These are phyloP conservation scores for Tagetes erecta DNA, from an alignment of 129 eudicot genomes.

Conservation along the genomic window DNA sequence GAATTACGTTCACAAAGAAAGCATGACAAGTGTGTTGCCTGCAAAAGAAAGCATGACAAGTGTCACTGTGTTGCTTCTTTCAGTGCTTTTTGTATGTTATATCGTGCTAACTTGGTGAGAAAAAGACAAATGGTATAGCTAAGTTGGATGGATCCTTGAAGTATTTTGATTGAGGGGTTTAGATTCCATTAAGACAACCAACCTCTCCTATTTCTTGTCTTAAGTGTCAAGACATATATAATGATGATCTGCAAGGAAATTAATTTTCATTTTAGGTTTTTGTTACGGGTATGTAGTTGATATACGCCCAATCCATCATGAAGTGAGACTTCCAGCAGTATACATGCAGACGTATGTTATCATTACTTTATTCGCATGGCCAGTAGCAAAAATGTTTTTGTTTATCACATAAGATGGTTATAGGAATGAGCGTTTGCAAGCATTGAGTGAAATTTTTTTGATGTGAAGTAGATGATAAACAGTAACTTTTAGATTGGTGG, in stretches of 20 bases:
- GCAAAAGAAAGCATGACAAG: background rate
- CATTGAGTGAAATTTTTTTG: background rate
- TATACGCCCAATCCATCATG: background rate
- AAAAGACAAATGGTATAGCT: background rate
- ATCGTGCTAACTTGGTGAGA: background rate
- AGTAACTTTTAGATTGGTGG: background rate
- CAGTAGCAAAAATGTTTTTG: background rate
- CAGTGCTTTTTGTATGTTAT: background rate
- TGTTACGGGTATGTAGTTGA: constrained; percentile 2
- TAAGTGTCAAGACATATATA: background rate
- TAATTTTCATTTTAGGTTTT: background rate
- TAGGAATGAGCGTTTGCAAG: background rate
- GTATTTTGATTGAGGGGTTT: constrained; percentile 9
- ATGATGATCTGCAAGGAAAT: background rate
- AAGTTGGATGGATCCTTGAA: background rate
- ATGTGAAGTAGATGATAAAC: background rate
- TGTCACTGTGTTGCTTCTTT: constrained; percentile 1
- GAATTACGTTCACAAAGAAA: background rate
- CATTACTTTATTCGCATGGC: background rate
- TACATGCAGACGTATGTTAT: background rate
- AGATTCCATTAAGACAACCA: constrained; percentile 12
- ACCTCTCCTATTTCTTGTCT: background rate
- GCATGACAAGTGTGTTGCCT: background rate
- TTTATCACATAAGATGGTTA: background rate
- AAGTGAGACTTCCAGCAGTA: background rate